Evolutionary conservation across 2,329 filamentous ascomycete genomes (phyloP).

Genomic region (Talaromyces sp.): DNA sequence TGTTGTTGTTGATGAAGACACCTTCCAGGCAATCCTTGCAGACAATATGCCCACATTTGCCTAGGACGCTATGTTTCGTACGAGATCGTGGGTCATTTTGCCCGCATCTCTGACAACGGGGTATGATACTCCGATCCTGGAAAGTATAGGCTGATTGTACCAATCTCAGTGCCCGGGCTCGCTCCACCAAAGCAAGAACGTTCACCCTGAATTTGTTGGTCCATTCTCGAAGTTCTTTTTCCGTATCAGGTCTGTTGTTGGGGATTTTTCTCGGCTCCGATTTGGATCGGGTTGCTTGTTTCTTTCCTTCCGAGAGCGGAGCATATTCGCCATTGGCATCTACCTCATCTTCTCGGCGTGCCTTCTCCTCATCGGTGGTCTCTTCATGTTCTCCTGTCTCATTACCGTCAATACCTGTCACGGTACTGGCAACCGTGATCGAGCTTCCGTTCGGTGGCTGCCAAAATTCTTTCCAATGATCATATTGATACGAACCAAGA

Average conservation of each 20-base stretch:
- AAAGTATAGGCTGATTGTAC: constrained; percentile 23
- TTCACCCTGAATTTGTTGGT: constrained; percentile 23
- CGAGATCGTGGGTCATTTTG: constrained; percentile 22
- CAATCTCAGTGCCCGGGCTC: constrained; percentile 26
- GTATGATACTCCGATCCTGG: constrained; percentile 19
- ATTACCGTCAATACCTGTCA: neutral
- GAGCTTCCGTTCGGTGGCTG: neutral
- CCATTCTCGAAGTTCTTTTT: constrained; percentile 22
- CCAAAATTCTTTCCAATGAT: constrained; percentile 34
- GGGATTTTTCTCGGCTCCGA: constrained; percentile 13
- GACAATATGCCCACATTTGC: constrained; percentile 51
- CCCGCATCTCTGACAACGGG: constrained; percentile 35
- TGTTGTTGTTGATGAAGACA: constrained; percentile 28
- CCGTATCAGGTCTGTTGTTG: constrained; percentile 19
- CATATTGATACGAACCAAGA: constrained; percentile 18
- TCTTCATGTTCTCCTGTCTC: constrained; percentile 1
- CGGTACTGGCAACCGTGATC: neutral
- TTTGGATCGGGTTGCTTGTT: neutral
- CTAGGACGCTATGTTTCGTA: constrained; percentile 40
- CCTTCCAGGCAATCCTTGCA: constrained; percentile 41
- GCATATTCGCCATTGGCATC: neutral
- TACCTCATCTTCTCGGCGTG: neutral
- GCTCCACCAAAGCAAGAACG: constrained; percentile 24
- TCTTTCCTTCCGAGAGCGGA: neutral
- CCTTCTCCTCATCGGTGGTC: neutral